Evolutionary conservation across 2,329 filamentous ascomycete genomes (phyloP).

Genomic region (Stachybotrys chartarum): DNA sequence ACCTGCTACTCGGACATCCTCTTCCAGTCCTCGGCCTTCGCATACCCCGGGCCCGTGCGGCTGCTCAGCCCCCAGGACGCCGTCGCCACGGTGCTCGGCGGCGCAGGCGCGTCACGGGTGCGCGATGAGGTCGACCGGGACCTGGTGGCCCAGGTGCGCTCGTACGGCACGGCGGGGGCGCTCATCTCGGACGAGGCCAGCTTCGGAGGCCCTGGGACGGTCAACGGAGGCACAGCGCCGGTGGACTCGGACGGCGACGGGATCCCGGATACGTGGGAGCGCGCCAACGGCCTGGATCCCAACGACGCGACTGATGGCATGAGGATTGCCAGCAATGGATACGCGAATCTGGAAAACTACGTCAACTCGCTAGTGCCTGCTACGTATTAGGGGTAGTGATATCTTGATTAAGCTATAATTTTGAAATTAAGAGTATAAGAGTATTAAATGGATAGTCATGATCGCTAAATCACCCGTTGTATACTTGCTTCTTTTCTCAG

Average conservation of each 20-base stretch:
- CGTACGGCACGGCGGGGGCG: constrained; percentile 35
- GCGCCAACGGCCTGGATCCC: constrained; percentile 30
- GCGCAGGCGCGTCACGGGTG: constrained; percentile 33
- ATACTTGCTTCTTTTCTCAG: not conserved
- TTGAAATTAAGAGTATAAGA: no score
- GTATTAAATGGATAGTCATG: not conserved
- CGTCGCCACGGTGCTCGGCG: constrained; percentile 28
- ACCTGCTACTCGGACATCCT: constrained; percentile 40
- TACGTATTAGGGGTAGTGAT: not conserved
- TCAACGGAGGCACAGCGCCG: constrained; percentile 28
- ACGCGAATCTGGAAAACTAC: constrained; percentile 41
- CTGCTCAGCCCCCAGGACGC: constrained; percentile 31
- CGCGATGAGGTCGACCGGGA: constrained; percentile 36
- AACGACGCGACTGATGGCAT: constrained; percentile 32
- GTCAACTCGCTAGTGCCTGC: constrained; percentile 36
- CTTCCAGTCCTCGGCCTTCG: constrained; percentile 29
- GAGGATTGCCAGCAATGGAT: constrained; percentile 32
- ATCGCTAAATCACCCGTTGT: not conserved
- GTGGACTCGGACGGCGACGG: constrained; percentile 41
- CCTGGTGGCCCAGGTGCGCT: constrained; percentile 35
- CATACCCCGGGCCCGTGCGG: constrained; percentile 34
- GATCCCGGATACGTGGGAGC: constrained; percentile 41
- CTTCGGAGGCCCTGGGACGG: constrained; percentile 30
- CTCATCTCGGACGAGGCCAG: constrained; percentile 38
- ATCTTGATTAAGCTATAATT: no score